Percentiles rank a stretch among this genome's conserved stretches.
phyloP scores from a whole-genome alignment of 2,329 filamentous ascomycete species.

The Colletotrichum chlorophyti region DNA sequence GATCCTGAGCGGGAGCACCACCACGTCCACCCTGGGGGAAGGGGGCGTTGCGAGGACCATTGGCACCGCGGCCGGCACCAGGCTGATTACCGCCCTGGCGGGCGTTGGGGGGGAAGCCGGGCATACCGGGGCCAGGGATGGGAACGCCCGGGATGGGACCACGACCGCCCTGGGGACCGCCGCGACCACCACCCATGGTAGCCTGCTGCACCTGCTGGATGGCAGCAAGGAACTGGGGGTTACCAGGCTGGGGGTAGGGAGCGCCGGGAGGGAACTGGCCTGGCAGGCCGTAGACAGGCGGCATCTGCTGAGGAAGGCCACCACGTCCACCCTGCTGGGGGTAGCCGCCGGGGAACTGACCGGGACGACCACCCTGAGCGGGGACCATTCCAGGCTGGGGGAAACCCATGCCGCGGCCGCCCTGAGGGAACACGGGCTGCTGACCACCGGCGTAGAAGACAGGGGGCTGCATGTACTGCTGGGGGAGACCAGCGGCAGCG shows the following conservation, averaged over 20 bases:
- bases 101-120: slow-evolving; percentile 64
- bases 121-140: slow-evolving; percentile 56
- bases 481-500: slow-evolving; percentile 86
- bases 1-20: slow-evolving; percentile 39
- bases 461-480: slow-evolving; percentile 85
- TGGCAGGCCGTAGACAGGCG: slow-evolving; percentile 83
- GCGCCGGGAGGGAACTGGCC: slow-evolving; percentile 78
- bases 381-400: slow-evolving; percentile 68
- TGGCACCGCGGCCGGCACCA: slow-evolving; percentile 53
- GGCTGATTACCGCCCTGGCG: slow-evolving; percentile 55
- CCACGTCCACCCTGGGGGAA: slow-evolving; percentile 57
- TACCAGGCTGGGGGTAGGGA: slow-evolving; percentile 77
- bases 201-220: slow-evolving; percentile 79
- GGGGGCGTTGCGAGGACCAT: slow-evolving; percentile 50
- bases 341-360: slow-evolving; percentile 83
- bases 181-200: slow-evolving; percentile 66
- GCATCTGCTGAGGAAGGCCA: slow-evolving; percentile 84
- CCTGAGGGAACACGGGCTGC: slow-evolving; percentile 73
- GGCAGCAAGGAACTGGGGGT: slow-evolving; percentile 80
- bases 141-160: slow-evolving; percentile 76
- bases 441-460: slow-evolving; percentile 92
- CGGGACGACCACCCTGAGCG: slow-evolving; percentile 81
- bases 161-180: slow-evolving; percentile 69
- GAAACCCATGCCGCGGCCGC: slow-evolving; percentile 72
- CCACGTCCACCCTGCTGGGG: slow-evolving; percentile 89